Percentiles rank a stretch among this genome's conserved stretches.
Evolutionary conservation across 2,329 filamentous ascomycete species (phyloP).

Genomic region (Knoxdaviesia capensis): DNA sequence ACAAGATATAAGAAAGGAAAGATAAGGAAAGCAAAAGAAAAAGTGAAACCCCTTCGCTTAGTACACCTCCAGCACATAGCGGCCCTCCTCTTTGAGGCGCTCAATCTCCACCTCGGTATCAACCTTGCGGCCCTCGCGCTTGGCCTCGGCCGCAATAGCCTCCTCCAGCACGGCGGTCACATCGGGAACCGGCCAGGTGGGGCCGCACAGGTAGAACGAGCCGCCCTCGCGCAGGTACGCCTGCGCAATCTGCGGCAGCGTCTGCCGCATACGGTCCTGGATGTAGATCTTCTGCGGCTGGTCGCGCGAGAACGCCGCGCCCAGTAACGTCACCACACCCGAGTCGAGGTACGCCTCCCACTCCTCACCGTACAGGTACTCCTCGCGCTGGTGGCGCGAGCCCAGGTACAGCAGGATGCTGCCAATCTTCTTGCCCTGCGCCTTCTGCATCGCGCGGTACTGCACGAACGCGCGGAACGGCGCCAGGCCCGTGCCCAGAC

Average conservation of each 20-base stretch:
- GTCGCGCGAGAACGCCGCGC: constrained; percentile 86
- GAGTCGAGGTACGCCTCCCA: constrained; percentile 97
- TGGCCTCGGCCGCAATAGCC: constrained; percentile 62
- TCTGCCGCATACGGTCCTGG: constrained; percentile 92
- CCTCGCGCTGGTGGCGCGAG: constrained; percentile 89
- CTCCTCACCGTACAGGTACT: constrained; percentile 97
- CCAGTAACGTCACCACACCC: constrained; percentile 84
- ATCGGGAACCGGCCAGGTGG: constrained; percentile 96
- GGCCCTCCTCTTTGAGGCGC: constrained; percentile 79
- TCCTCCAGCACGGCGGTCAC: constrained; percentile 88
- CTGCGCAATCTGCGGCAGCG: constrained; percentile 59
- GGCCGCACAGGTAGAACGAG: constrained; percentile 91
- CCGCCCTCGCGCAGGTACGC: constrained; percentile 78
- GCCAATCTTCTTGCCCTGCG: constrained; percentile 90
- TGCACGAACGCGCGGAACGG: constrained; percentile 99
- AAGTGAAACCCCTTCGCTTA: constrained; percentile 20
- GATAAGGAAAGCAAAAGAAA: too few species aligned
- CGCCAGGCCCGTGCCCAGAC: constrained; percentile 89
- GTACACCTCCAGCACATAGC: constrained; percentile 95
- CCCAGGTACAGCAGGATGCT: constrained; percentile 91
- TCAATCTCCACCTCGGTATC: constrained; percentile 85
- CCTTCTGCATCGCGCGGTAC: constrained; percentile 93
- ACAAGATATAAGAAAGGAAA: too few species aligned
- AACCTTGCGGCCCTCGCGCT: constrained; percentile 54
- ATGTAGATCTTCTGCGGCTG: constrained; percentile 99